Percentiles rank a stretch among this genome's conserved stretches.
phyloP scores from a whole-genome alignment of 106 monocot species.

The Chionographis japonica region DNA sequence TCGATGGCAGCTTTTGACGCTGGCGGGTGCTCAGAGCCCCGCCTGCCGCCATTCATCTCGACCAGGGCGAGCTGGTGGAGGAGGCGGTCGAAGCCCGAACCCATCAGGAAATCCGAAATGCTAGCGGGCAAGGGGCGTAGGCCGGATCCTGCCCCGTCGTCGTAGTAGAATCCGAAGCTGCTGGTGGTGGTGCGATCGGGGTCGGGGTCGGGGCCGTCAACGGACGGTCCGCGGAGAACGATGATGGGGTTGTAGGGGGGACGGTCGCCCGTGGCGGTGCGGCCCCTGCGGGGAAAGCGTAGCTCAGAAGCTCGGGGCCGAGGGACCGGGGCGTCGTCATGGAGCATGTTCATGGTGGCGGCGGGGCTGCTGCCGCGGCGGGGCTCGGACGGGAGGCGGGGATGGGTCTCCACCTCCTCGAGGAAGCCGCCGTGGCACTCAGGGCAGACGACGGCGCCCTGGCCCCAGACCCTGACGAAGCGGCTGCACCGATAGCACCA shows the following conservation, averaged over 20 bases:
- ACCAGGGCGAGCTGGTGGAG: slow-evolving; percentile 68
- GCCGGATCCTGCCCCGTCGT: slow-evolving; percentile 59
- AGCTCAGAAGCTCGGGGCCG: not conserved
- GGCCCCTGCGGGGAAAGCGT: not conserved
- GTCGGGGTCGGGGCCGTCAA: no score
- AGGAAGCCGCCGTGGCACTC: slow-evolving; percentile 10
- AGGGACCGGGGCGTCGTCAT: not conserved
- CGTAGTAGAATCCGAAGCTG: slow-evolving; percentile 67
- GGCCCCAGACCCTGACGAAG: not conserved
- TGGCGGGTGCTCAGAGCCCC: slow-evolving; percentile 35
- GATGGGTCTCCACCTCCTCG: not conserved
- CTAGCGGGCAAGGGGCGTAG: slow-evolving; percentile 56
- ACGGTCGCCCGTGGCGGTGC: not conserved
- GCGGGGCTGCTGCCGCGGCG: not conserved
- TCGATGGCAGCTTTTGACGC: slow-evolving; percentile 71
- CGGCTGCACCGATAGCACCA: slow-evolving; percentile 16
- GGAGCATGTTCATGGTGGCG: not conserved
- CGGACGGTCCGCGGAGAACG: not conserved
- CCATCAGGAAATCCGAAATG: slow-evolving; percentile 72
- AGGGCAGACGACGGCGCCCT: slow-evolving; percentile 9
- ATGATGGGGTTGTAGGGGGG: slow-evolving; percentile 15
- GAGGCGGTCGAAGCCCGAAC: slow-evolving; percentile 68
- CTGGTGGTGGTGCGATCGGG: not conserved
- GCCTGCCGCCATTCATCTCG: slow-evolving; percentile 32
- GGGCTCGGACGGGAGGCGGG: not conserved